A percentile compares a stretch with the other conserved stretches of the same genome.
These are phyloP conservation scores for Dichotomocladium elegans DNA, from an alignment of 371 early-diverging fungal species.

Conservation along the genomic window DNA sequence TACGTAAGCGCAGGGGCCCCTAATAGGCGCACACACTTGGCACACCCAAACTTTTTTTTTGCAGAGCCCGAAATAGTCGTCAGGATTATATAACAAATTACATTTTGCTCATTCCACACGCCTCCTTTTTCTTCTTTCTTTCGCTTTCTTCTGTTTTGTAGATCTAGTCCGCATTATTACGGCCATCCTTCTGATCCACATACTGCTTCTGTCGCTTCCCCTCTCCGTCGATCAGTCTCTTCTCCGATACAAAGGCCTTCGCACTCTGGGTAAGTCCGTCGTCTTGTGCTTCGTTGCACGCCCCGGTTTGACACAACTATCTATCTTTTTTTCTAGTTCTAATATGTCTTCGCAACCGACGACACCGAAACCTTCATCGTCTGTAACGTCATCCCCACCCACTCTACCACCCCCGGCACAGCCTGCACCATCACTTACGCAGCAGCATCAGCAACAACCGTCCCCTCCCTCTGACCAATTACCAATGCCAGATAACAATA, in stretches of 20 bases:
- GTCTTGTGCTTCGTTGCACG: slow-evolving; percentile 1
- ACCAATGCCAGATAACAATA: not conserved
- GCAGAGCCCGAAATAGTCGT: not conserved
- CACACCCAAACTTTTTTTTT: not conserved
- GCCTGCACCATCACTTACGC: not conserved
- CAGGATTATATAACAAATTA: not conserved
- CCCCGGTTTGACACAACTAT: slow-evolving; percentile 6
- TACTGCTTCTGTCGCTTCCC: not conserved
- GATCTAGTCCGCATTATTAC: slow-evolving; percentile 8
- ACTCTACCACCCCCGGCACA: slow-evolving; percentile 1
- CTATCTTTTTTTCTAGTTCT: slow-evolving; percentile 1
- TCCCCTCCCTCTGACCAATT: not conserved
- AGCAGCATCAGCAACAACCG: not conserved
- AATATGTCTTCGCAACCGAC: slow-evolving; percentile 20
- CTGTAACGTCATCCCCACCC: not conserved
- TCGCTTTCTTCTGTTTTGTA: not conserved
- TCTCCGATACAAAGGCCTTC: slow-evolving; percentile 5
- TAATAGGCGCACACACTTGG: not conserved
- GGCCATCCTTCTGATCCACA: slow-evolving; percentile 2
- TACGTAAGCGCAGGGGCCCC: slow-evolving; percentile 10
- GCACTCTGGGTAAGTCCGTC: slow-evolving; percentile 1
- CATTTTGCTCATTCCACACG: not conserved
- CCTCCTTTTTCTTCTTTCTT: not conserved
- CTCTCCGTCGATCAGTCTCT: slow-evolving; percentile 11
- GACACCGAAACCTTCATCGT: slow-evolving; percentile 11